Conservation (phyloP, 2,329 filamentous ascomycete genomes). For the Diaporthe velutina region DNA sequence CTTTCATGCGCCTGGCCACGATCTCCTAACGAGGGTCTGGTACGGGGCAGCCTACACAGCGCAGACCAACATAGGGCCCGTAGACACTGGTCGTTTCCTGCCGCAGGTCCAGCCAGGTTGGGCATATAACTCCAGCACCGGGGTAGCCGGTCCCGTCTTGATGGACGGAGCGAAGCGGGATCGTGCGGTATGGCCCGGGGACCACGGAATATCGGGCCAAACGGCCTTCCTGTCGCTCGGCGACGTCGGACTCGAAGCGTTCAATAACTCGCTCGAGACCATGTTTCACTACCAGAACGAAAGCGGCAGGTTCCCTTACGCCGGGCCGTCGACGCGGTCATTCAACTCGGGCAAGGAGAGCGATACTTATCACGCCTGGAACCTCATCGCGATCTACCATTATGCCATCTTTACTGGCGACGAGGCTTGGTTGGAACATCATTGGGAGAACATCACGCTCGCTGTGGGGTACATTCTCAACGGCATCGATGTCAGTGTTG, state of each 20-base stretch:
- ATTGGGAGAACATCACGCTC: slow-evolving; percentile 4
- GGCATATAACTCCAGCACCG: slow-evolving; percentile 47
- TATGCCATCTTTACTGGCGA: slow-evolving; percentile 6
- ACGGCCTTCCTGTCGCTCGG: slow-evolving; percentile 66
- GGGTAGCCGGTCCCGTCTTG: slow-evolving; percentile 46
- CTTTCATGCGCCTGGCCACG: slow-evolving; percentile 47
- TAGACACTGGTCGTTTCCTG: slow-evolving; percentile 23
- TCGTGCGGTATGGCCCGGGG: slow-evolving; percentile 67
- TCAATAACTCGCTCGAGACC: slow-evolving; percentile 62
- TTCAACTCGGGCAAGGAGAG: slow-evolving; percentile 21
- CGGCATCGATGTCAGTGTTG: slow-evolving; percentile 58
- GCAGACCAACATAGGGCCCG: slow-evolving; percentile 44
- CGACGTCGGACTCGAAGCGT: slow-evolving; percentile 58
- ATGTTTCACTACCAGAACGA: slow-evolving; percentile 59
- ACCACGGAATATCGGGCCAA: slow-evolving; percentile 69
- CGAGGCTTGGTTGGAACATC: not conserved
- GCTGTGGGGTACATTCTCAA: slow-evolving; percentile 47
- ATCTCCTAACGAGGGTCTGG: slow-evolving; percentile 53
- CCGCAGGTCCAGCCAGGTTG: slow-evolving; percentile 22
- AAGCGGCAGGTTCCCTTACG: slow-evolving; percentile 58
- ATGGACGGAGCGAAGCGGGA: slow-evolving; percentile 63
- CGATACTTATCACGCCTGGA: slow-evolving; percentile 22
- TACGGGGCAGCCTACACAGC: slow-evolving; percentile 53
- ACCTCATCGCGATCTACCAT: slow-evolving; percentile 6
- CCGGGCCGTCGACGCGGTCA: slow-evolving; percentile 48